phyloP scores from a whole-genome alignment of 176 grass and related monocot species.

The Aegilops longissima region DNA sequence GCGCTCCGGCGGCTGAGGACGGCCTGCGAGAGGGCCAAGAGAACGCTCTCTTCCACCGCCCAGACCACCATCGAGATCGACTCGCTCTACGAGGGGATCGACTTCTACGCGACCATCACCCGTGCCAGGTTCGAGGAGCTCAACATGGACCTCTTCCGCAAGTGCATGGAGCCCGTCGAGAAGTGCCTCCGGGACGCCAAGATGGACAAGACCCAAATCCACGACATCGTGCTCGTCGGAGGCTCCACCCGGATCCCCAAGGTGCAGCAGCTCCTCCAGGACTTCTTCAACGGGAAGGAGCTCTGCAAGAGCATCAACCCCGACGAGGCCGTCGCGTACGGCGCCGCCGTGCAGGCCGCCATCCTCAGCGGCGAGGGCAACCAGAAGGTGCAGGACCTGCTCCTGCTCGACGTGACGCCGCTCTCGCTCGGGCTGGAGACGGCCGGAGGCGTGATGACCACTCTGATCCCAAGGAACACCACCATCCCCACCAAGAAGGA shows the following conservation, averaged over 20 bases:
- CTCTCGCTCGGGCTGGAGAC: slow-evolving; percentile 79
- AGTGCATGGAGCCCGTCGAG: slow-evolving; percentile 82
- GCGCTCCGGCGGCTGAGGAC: slow-evolving; percentile 54
- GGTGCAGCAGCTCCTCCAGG: slow-evolving; percentile 79
- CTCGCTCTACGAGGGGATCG: slow-evolving; percentile 66
- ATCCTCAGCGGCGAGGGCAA: slow-evolving; percentile 75
- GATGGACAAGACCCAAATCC: slow-evolving; percentile 62
- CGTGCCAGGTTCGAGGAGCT: slow-evolving; percentile 79
- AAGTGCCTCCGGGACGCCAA: slow-evolving; percentile 77
- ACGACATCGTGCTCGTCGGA: slow-evolving; percentile 69
- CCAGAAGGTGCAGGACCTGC: slow-evolving; percentile 66
- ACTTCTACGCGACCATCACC: slow-evolving; percentile 69
- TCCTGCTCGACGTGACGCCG: slow-evolving; percentile 74
- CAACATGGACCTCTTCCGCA: slow-evolving; percentile 80
- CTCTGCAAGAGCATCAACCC: slow-evolving; percentile 95
- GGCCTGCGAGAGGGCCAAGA: slow-evolving; percentile 75
- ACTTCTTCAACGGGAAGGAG: slow-evolving; percentile 83
- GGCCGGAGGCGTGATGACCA: slow-evolving; percentile 60
- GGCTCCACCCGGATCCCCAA: slow-evolving; percentile 83
- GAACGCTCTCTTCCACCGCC: slow-evolving; percentile 69
- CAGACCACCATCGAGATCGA: slow-evolving; percentile 77
- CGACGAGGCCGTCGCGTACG: slow-evolving; percentile 82
- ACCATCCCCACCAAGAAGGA: slow-evolving; percentile 87
- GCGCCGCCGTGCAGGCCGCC: slow-evolving; percentile 70
- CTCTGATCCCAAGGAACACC: slow-evolving; percentile 74